phyloP scores from a whole-genome alignment of 2,329 filamentous ascomycete genomes.

The Ophiostoma populinum region DNA sequence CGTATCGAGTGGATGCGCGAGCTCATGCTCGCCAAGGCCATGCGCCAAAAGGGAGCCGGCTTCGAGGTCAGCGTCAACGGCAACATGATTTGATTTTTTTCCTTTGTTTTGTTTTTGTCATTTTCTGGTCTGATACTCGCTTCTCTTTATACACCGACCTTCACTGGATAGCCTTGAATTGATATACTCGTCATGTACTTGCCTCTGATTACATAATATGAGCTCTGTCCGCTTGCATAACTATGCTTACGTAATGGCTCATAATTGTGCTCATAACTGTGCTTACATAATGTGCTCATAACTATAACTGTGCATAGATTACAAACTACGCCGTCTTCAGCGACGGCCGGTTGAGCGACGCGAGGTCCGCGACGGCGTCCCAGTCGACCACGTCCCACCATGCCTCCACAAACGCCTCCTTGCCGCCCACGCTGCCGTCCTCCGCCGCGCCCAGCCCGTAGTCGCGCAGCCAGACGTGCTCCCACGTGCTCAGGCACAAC shows the following conservation, averaged over 20 bases:
- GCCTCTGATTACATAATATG: no score
- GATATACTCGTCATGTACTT: constrained; percentile 11
- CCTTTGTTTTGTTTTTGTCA: background rate
- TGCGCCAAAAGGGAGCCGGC: constrained; percentile 68
- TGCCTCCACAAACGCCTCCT: constrained; percentile 53
- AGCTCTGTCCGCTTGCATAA: no score
- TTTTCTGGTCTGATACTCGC: constrained; percentile 12
- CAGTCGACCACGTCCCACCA: constrained; percentile 91
- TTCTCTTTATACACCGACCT: no score
- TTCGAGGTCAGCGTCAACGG: constrained; percentile 73
- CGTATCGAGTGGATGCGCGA: constrained; percentile 96
- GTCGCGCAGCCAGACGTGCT: constrained; percentile 80
- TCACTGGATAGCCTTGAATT: no score
- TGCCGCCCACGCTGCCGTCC: constrained; percentile 44
- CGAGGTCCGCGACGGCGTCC: constrained; percentile 43
- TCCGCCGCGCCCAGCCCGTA: constrained; percentile 39
- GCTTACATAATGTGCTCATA: background rate
- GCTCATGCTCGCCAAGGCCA: constrained; percentile 76
- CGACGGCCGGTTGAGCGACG: constrained; percentile 16
- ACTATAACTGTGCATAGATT: constrained; percentile 2
- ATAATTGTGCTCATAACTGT: constrained; percentile 7
- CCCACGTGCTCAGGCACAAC: constrained; percentile 89
- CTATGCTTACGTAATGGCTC: background rate
- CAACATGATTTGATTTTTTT: constrained; percentile 41
- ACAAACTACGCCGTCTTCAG: constrained; percentile 4